Conservation (phyloP, 441 rosid genomes). For the Pelargonium fulgidum region DNA sequence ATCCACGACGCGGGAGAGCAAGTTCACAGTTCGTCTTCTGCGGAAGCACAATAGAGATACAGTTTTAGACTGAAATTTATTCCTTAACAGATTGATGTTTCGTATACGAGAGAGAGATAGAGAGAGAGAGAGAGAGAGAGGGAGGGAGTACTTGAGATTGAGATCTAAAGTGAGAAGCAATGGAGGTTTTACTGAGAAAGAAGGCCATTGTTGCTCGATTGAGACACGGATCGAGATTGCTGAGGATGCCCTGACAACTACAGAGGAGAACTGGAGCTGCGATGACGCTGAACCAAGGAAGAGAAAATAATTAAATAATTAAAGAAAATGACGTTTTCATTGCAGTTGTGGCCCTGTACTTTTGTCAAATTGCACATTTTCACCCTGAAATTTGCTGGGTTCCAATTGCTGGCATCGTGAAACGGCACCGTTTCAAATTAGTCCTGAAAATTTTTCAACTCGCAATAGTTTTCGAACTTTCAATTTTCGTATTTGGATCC, state of each 20-base stretch:
- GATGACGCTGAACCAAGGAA: too few relatives aligned
- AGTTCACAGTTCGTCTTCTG: conserved; percentile 37
- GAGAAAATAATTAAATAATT: too few relatives aligned
- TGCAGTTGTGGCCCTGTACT: too few relatives aligned
- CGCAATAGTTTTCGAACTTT: too few relatives aligned
- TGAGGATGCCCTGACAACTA: neutral
- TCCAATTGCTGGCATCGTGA: too few relatives aligned
- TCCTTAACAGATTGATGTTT: neutral
- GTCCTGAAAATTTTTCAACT: too few relatives aligned
- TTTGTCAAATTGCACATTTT: too few relatives aligned
- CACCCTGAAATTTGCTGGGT: too few relatives aligned
- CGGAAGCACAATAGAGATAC: conserved; percentile 7
- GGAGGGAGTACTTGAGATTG: conserved; percentile 39
- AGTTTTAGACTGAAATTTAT: conserved; percentile 9
- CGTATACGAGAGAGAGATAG: neutral
- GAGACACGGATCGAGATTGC: neutral
- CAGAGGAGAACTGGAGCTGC: neutral
- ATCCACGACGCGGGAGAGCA: conserved; percentile 46
- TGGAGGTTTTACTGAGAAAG: conserved; percentile 37
- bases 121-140: too few relatives aligned
- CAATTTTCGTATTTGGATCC: too few relatives aligned
- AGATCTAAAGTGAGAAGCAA: conserved; percentile 56
- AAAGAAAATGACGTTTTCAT: too few relatives aligned
- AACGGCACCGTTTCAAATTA: too few relatives aligned
- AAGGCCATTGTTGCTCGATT: conserved; percentile 44